These are phyloP conservation scores for Thelephora ganbajun DNA, from an alignment of 768 basidiomycete genomes.

Conservation along the genomic window DNA sequence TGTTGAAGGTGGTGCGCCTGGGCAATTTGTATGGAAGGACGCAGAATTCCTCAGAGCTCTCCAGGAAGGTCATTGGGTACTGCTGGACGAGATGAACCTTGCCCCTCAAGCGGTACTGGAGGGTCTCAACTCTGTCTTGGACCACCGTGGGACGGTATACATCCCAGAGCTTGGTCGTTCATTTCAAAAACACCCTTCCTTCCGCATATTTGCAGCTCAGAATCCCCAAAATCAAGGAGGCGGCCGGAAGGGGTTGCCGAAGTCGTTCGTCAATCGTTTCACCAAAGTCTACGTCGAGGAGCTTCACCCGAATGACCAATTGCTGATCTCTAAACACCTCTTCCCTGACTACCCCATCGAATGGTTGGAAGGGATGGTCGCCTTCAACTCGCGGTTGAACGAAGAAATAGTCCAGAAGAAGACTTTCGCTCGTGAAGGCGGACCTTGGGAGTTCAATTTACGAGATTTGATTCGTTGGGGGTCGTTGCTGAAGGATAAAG, in stretches of 20 bases:
- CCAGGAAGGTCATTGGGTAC: conserved; percentile 94
- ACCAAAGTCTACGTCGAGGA: conserved; percentile 95
- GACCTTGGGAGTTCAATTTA: conserved; percentile 97
- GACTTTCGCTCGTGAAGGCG: conserved; percentile 63
- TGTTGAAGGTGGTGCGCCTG: conserved; percentile 78
- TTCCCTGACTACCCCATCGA: conserved; percentile 46
- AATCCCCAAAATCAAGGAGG: conserved; percentile 95
- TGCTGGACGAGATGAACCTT: conserved; percentile 98
- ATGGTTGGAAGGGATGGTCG: conserved; percentile 60
- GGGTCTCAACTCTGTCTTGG: conserved; percentile 89
- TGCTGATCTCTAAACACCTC: conserved; percentile 61
- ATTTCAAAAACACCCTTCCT: conserved; percentile 81
- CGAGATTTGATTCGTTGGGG: conserved; percentile 91
- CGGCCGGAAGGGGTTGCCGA: conserved; percentile 92
- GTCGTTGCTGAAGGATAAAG: conserved; percentile 28
- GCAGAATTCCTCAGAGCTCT: conserved; percentile 90
- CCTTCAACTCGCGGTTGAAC: conserved; percentile 62
- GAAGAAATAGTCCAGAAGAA: conserved; percentile 49
- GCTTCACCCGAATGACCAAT: conserved; percentile 62
- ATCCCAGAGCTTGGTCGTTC: conserved; percentile 89
- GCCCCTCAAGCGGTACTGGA: conserved; percentile 95
- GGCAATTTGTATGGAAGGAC: conserved; percentile 95
- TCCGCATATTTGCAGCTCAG: conserved; percentile 95
- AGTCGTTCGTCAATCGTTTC: conserved; percentile 95
- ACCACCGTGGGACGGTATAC: conserved; percentile 90